Conservation (phyloP, 2,329 filamentous ascomycete genomes). For the Claviceps sorghi region DNA sequence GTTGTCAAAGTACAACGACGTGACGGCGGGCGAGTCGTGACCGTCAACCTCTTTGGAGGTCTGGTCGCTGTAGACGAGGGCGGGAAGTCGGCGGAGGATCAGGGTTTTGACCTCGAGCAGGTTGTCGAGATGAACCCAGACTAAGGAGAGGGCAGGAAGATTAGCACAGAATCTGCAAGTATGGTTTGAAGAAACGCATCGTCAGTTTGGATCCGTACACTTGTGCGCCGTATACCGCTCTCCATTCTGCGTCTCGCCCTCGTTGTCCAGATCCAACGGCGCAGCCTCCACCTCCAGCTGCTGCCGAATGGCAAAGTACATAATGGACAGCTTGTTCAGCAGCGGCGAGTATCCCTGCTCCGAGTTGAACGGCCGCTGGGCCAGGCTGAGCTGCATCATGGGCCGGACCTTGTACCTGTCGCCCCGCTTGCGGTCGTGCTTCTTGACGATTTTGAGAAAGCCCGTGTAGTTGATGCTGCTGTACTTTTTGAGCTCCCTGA, state of each 20-base stretch:
- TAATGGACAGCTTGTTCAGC: constrained; percentile 78
- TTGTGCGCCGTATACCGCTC: constrained; percentile 77
- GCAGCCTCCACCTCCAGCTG: constrained; percentile 48
- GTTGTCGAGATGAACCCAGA: constrained; percentile 95
- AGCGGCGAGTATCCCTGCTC: constrained; percentile 79
- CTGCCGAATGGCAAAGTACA: constrained; percentile 90
- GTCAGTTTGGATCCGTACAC: constrained; percentile 36
- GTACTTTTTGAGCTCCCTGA: constrained; percentile 88
- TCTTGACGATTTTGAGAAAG: constrained; percentile 96
- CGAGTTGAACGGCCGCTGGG: constrained; percentile 85
- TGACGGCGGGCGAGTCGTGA: constrained; percentile 75
- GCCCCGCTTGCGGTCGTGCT: constrained; percentile 89
- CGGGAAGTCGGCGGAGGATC: constrained; percentile 77
- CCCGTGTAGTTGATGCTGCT: constrained; percentile 95
- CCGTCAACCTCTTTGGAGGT: constrained; percentile 69
- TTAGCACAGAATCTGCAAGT: neutral
- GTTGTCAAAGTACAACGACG: constrained; percentile 92
- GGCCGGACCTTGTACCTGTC: constrained; percentile 76
- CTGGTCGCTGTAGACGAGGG: constrained; percentile 85
- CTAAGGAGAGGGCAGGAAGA: constrained; percentile 21
- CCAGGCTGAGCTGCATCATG: constrained; percentile 77
- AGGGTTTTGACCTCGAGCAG: constrained; percentile 93
- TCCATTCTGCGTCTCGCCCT: constrained; percentile 43
- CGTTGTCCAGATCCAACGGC: constrained; percentile 33
- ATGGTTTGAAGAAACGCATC: neutral